Evolutionary conservation across 768 basidiomycete genomes (phyloP), one percentile per base, ranked within the genome.

Genomic region (Clavaria fumosa): DNA sequence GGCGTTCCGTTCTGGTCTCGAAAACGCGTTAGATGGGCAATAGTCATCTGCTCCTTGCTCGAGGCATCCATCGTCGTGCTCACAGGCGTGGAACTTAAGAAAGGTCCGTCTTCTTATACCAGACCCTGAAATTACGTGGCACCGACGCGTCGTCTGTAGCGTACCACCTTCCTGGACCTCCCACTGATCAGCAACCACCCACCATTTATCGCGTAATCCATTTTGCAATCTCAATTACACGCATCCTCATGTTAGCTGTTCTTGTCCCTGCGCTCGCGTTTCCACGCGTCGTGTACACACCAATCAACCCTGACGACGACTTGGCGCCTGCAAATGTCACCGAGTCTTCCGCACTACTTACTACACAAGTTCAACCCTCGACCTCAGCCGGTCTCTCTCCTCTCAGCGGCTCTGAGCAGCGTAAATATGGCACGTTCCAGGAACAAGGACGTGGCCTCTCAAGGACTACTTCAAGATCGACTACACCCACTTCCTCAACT

Each of bases 351-450:
- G 9, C 14, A 28, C 26, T 28, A 9, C 26, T 28, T 14, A 9
- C 26, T 28, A n/a, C 55, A 18, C 53, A 52, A 23, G 57, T 63
- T 21, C 59, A 58, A 20, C 44, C 67, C 1, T 72, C 76, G 5
- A 61, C 69, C 2, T 62, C 69, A 21, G 55, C 67, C 31, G 54
- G 66, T 20, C 48, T 28, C 9, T 28, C 26, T 28, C 26, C 26
- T 14, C 26, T 28, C 26, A 28, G 26, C 14, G n/a, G n/a, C n/a
- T 9, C 26, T 28, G 26, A 28, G 14, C 26, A 28, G 14, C 65
- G 61, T 54, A 83, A 81, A 53, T 86, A 86, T 51, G 83, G 83
- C 11, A 85, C 83, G 9, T 84, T 83, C 64, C 61, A 59, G 24
- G 59, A 59, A 18, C 53, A 61, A 10, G 66, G 64, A 21, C 70